phyloP scores from a whole-genome alignment of 306 rosid genomes.

The Dryas octopetala region DNA sequence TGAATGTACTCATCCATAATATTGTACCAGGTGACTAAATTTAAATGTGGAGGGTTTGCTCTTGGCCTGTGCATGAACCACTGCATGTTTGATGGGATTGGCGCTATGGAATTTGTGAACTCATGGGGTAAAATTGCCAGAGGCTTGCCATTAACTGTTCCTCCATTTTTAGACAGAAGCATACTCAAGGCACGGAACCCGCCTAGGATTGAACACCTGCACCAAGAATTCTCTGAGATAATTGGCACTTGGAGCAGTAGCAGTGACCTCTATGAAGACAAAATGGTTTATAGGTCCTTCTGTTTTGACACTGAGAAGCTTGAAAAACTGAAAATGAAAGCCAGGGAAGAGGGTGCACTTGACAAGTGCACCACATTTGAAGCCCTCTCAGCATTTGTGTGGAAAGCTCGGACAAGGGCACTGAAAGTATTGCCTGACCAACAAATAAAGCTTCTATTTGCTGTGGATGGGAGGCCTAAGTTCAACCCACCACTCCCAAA shows the following conservation, averaged over 20 bases:
- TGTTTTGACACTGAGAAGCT: slow-evolving; percentile 56
- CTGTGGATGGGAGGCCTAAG: slow-evolving; percentile 69
- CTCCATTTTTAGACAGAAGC: slow-evolving; percentile 64
- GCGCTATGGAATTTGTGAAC: slow-evolving; percentile 74
- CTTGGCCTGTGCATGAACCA: slow-evolving; percentile 65
- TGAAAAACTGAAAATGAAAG: slow-evolving; percentile 49
- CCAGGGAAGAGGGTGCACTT: slow-evolving; percentile 49
- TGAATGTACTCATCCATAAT: background rate
- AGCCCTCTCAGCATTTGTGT: slow-evolving; percentile 77
- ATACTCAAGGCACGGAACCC: slow-evolving; percentile 65
- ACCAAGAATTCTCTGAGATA: slow-evolving; percentile 62
- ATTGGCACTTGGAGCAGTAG: slow-evolving; percentile 41
- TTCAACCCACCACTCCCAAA: slow-evolving; percentile 65
- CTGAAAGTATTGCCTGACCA: slow-evolving; percentile 59
- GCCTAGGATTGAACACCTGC: slow-evolving; percentile 53
- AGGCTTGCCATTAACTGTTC: slow-evolving; percentile 49
- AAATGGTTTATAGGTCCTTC: slow-evolving; percentile 54
- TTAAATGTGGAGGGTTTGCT: slow-evolving; percentile 77
- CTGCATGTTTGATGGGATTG: slow-evolving; percentile 70
- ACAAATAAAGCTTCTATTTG: slow-evolving; percentile 70
- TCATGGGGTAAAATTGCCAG: slow-evolving; percentile 70
- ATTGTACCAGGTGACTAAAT: slow-evolving; percentile 58
- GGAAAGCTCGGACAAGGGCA: slow-evolving; percentile 72
- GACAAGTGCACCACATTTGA: slow-evolving; percentile 61
- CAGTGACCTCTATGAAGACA: slow-evolving; percentile 39